These are phyloP conservation scores for Tolypocladium guangdongense DNA, from an alignment of 2,329 filamentous ascomycete genomes.

Conservation along the genomic window DNA sequence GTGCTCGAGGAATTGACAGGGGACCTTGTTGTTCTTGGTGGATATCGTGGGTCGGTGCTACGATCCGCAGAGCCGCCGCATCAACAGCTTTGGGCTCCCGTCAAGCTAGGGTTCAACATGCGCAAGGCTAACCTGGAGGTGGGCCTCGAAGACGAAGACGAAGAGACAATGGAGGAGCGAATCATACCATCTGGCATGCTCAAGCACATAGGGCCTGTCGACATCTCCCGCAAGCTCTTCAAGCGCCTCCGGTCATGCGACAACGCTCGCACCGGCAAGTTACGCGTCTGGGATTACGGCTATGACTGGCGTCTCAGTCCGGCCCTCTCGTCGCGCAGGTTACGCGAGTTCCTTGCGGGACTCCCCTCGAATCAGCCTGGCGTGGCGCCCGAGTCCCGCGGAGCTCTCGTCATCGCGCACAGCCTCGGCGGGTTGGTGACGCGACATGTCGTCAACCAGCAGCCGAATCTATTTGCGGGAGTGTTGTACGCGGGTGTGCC, in stretches of 20 bases:
- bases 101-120: slow-evolving; percentile 86
- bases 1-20: slow-evolving; percentile 61
- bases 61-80: slow-evolving; percentile 72
- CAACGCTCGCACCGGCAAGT: slow-evolving; percentile 57
- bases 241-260: slow-evolving; percentile 65
- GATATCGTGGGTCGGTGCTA: slow-evolving; percentile 83
- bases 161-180: slow-evolving; percentile 70
- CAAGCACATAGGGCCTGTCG: slow-evolving; percentile 83
- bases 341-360: slow-evolving; percentile 62
- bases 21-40: slow-evolving; percentile 80
- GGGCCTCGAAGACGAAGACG: slow-evolving; percentile 69
- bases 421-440: slow-evolving; percentile 82
- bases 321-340: slow-evolving; percentile 55
- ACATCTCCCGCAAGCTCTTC: slow-evolving; percentile 75
- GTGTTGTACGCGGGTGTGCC: slow-evolving; percentile 80
- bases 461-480: slow-evolving; percentile 75
- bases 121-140: slow-evolving; percentile 88
- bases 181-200: slow-evolving; percentile 82
- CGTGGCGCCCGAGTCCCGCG: slow-evolving; percentile 41
- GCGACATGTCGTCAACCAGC: slow-evolving; percentile 74
- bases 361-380: slow-evolving; percentile 63
- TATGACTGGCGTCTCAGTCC: slow-evolving; percentile 93
- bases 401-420: slow-evolving; percentile 76
- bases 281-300: slow-evolving; percentile 81
- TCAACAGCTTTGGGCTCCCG: slow-evolving; percentile 86